A percentile compares a stretch with the other conserved stretches of the same genome.
Evolutionary conservation across 2,329 filamentous ascomycete species (phyloP).

Genomic region (Esteya vermicola): DNA sequence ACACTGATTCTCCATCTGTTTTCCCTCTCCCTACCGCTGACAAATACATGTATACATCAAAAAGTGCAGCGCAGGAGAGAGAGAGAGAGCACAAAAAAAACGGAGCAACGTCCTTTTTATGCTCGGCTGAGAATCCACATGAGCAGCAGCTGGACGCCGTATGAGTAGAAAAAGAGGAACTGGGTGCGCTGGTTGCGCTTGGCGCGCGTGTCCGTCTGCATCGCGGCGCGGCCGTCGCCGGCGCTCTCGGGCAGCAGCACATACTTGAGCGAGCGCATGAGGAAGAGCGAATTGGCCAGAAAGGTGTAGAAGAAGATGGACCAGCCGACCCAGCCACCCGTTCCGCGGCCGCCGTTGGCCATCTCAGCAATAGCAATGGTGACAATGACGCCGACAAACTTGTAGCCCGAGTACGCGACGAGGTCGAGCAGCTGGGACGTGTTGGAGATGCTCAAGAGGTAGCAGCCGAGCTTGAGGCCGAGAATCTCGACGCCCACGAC

Average conservation of each 20-base stretch:
- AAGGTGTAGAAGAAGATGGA: constrained; percentile 82
- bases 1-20: neutral
- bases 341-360: constrained; percentile 63
- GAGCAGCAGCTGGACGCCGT: constrained; percentile 83
- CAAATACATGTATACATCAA: no score
- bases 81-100: no score
- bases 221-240: constrained; percentile 48
- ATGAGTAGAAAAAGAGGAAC: constrained; percentile 89
- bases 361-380: constrained; percentile 71
- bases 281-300: constrained; percentile 83
- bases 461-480: constrained; percentile 83
- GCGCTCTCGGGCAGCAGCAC: constrained; percentile 80
- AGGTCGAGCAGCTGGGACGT: constrained; percentile 87
- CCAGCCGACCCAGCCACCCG: constrained; percentile 83
- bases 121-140: constrained; percentile 61
- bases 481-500: constrained; percentile 80
- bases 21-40: neutral
- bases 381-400: constrained; percentile 92
- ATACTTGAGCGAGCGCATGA: constrained; percentile 90
- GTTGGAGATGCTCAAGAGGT: constrained; percentile 85
- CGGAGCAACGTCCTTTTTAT: no score
- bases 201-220: constrained; percentile 61
- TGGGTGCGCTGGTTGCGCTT: constrained; percentile 82
- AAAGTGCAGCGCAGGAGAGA: no score
- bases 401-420: constrained; percentile 94